Evolutionary conservation across 1,284 basidiomycete genomes (phyloP), one percentile per base, ranked within the genome.

Genomic region (Ceratobasidium sp.): DNA sequence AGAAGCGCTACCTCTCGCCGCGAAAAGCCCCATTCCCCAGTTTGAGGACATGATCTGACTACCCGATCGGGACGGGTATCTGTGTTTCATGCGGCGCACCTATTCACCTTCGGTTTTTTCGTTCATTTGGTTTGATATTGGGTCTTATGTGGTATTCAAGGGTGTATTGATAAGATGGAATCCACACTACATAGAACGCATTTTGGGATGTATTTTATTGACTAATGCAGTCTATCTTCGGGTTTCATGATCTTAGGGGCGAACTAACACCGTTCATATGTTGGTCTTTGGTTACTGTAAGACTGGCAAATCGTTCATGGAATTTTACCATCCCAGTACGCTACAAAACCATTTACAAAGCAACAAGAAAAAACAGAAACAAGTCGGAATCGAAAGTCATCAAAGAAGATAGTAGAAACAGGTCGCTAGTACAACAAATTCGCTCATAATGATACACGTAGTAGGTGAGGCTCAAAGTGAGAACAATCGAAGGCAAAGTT

Each of bases 101-200:
- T 33, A 7, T 40, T 44, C 9, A n/a, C 44, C 26, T 65, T 46
- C 62, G 44, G 33, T 33, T 48, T 23, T 40, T 65, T 65, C 20
- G n/a, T 28, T 65, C n/a, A 48, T 62, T 48, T 48, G 62, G 62
- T 13, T 48, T 65, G 3, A 65, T 5, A 38, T 23, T 65, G 42
- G 62, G 62, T 46, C 48, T 28, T 23, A 44, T 6, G 23, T 42
- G 62, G 42, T 44, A 65, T 48, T 40, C n/a, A 20, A 3, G 2
- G 62, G 28, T 28, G 44, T 65, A 65, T 28, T 65, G 46, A 65
- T 48, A 48, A 65, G 62, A 65, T n/a, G 44, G n/a, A 44, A 65
- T 65, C 42, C 62, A 48, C 42, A 26, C 62, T 26, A 40, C 62
- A 65, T 46, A 46, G 44, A 65, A 48, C 62, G 15, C 62, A 65